Evolutionary conservation across 345 rosid genomes (phyloP).

Genomic region (Physaria fendleri): DNA sequence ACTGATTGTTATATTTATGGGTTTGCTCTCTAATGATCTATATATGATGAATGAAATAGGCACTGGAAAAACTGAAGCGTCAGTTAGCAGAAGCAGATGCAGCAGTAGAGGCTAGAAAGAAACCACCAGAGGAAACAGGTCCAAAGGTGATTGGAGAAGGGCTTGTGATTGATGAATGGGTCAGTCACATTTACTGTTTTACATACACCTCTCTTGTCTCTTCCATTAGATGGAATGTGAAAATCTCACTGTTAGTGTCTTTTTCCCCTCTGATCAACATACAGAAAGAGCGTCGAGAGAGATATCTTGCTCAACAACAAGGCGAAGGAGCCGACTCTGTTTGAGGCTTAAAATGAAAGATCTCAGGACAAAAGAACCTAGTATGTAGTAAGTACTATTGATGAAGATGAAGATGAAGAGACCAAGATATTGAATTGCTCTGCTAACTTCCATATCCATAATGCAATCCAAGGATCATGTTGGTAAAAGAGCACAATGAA

Average conservation of each 20-base stretch:
- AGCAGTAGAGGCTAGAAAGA: constrained; percentile 72
- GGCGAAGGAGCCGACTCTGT: constrained; percentile 60
- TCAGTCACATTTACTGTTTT: constrained; percentile 27
- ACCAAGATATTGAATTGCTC: constrained; percentile 18
- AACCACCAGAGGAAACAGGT: constrained; percentile 75
- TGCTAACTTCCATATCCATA: constrained; percentile 24
- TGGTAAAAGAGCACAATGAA: constrained; percentile 2
- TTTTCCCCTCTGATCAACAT: background rate
- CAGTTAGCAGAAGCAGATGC: constrained; percentile 89
- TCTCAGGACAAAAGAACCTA: background rate
- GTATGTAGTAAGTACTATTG: constrained; percentile 2
- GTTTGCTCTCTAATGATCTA: background rate
- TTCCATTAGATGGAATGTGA: background rate
- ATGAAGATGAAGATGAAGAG: constrained; percentile 23
- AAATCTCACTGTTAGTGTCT: background rate
- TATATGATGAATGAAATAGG: constrained; percentile 27
- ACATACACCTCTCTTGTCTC: background rate
- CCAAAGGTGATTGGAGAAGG: constrained; percentile 93
- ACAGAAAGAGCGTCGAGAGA: constrained; percentile 94
- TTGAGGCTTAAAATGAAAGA: constrained; percentile 31
- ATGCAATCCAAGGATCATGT: constrained; percentile 19
- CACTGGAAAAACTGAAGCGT: constrained; percentile 79
- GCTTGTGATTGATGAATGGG: constrained; percentile 99
- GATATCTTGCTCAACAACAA: constrained; percentile 91
- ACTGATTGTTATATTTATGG: background rate